Evolutionary conservation across 2,329 filamentous ascomycete species (phyloP), one percentile per base, ranked within the genome.

Genomic region (Fusarium liriodendri): DNA sequence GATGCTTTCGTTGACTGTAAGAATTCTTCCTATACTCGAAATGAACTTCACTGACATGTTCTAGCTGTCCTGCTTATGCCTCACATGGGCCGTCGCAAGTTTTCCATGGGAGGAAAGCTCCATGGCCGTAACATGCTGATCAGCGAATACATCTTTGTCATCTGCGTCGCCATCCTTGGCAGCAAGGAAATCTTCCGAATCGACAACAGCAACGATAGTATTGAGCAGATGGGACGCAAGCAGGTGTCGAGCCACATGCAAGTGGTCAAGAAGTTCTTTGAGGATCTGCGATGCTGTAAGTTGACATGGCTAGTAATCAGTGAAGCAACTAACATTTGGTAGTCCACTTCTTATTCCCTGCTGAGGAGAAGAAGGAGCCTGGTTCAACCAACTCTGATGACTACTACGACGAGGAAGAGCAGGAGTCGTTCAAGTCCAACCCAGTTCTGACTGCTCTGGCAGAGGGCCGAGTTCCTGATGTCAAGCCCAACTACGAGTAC

Each of bases 191-290:
- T 84, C 69, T 84, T 84, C 68, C 80, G 83, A 60, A 84, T 84
- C 76, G 83, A 84, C 70, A 84, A 84, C 71, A 84, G 82, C 78
- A 84, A 83, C 65, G 83, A 84, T 63, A 84, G 83, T 71, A 84
- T 84, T 59, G 83, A 84, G 75, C 83, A 86, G 66, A 86, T 88
- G 79, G 84, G 86, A 70, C 85, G 90, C 66, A 93, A 93, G 80
- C 90, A 92, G 77, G 90, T 93, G 6, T 93, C 91, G 3, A 93
- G 90, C 78, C 91, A 93, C 77, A 93, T 93, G 78, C 91, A 93
- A 79, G 91, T 93, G 16, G 83, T 93, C 64, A 93, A 93, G 83
- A 89, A 89, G 61, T 92, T 92, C 79, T 89, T 93, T 73, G 86
- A 87, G 64, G 87, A 89, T 64, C 85, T 92, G 71, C 87, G 89